These are phyloP conservation scores for Ricinus communis DNA, from an alignment of 345 rosid species.

Conservation along the genomic window DNA sequence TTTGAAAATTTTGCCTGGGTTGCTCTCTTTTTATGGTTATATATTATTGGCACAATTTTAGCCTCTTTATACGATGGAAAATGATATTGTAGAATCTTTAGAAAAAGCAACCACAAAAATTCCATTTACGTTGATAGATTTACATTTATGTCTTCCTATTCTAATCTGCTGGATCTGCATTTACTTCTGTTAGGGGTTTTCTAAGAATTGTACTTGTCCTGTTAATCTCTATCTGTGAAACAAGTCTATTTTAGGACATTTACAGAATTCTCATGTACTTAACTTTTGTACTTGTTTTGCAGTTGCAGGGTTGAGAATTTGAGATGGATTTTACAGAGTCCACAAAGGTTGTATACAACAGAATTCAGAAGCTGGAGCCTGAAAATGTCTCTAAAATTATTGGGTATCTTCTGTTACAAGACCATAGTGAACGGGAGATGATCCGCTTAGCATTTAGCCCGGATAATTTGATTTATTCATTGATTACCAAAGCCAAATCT, in stretches of 20 bases:
- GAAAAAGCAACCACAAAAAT: neutral
- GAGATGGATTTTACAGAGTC: conserved; percentile 75
- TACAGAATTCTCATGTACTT: no score
- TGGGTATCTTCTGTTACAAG: conserved; percentile 76
- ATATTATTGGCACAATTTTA: neutral
- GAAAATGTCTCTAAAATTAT: conserved; percentile 80
- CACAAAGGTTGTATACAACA: conserved; percentile 67
- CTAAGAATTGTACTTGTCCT: neutral
- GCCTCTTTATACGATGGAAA: neutral
- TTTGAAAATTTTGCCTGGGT: conserved; percentile 17
- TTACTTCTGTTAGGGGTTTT: conserved; percentile 5
- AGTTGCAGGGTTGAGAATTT: conserved; percentile 35
- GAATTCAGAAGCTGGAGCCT: conserved; percentile 84
- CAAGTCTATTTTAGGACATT: no score
- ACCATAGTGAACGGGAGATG: conserved; percentile 75
- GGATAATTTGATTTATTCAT: conserved; percentile 50
- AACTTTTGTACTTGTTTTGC: conserved; percentile 6
- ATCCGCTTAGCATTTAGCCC: conserved; percentile 85
- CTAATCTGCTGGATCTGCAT: conserved; percentile 17
- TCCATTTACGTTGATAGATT: neutral
- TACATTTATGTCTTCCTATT: conserved; percentile 1
- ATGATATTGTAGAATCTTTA: neutral
- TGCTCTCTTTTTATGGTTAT: conserved; percentile 6
- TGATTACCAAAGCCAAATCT: conserved; percentile 65
- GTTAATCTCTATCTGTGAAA: no score